phyloP scores from a whole-genome alignment of 768 basidiomycete species.

The Coprinopsis strossmayeri region DNA sequence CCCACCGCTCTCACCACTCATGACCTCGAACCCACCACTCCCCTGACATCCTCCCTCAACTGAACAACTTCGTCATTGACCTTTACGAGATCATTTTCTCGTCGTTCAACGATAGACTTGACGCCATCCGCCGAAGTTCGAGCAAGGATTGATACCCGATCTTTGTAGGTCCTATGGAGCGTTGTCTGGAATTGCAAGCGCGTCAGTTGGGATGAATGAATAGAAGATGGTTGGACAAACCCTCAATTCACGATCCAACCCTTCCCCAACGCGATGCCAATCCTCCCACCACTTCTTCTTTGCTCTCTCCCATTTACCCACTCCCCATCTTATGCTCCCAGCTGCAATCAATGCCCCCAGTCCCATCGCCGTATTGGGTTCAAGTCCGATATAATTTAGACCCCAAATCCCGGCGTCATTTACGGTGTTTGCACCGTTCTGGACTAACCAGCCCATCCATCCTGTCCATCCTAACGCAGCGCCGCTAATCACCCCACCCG shows the following conservation, averaged over 20 bases:
- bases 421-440: no score
- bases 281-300: slow-evolving; percentile 66
- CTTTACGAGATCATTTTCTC: slow-evolving; percentile 37
- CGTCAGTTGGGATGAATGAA: neutral
- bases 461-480: slow-evolving; percentile 54
- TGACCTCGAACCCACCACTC: slow-evolving; percentile 40
- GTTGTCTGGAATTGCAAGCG: slow-evolving; percentile 34
- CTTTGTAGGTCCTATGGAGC: slow-evolving; percentile 37
- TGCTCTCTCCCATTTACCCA: slow-evolving; percentile 63
- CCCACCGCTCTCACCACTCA: no score
- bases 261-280: slow-evolving; percentile 53
- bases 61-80: slow-evolving; percentile 38
- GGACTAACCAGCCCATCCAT: slow-evolving; percentile 45
- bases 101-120: slow-evolving; percentile 30
- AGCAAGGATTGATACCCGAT: slow-evolving; percentile 51
- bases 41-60: slow-evolving; percentile 24
- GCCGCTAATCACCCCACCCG: slow-evolving; percentile 42
- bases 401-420: slow-evolving; percentile 36
- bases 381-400: slow-evolving; percentile 33
- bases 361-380: slow-evolving; percentile 54
- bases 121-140: slow-evolving; percentile 42
- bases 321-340: slow-evolving; percentile 51
- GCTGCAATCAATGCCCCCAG: slow-evolving; percentile 47
- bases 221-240: slow-evolving; percentile 26
- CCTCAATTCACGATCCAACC: slow-evolving; percentile 58